Percentiles rank a stretch among this genome's conserved stretches.
Conservation (phyloP, 257 asterid species). For the Forsythia viridissima region DNA sequence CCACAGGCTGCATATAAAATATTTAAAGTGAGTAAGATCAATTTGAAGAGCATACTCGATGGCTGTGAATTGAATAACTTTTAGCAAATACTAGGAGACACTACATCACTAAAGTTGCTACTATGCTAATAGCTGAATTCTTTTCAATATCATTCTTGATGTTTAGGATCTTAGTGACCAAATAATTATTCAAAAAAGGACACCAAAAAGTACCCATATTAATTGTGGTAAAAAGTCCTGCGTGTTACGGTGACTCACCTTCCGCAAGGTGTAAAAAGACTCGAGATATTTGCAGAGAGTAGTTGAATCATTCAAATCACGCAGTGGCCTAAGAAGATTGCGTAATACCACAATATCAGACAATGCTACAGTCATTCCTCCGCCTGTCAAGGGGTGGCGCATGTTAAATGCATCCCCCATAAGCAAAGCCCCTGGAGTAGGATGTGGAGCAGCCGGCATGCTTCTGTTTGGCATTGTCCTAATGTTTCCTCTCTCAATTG, state of each 20-base stretch:
- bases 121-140: neutral
- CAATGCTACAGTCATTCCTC: constrained; percentile 73
- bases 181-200: neutral
- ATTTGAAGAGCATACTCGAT: neutral
- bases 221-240: neutral
- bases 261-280: constrained; percentile 61
- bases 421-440: constrained; percentile 65
- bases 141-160: neutral
- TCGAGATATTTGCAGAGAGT: constrained; percentile 53
- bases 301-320: constrained; percentile 44
- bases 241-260: constrained; percentile 33
- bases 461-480: constrained; percentile 70
- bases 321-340: constrained; percentile 55
- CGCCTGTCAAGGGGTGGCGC: constrained; percentile 76
- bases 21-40: neutral
- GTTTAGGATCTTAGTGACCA: neutral
- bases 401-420: constrained; percentile 76
- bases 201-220: neutral
- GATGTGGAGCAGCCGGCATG: constrained; percentile 70
- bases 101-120: neutral
- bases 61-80: neutral
- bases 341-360: constrained; percentile 64
- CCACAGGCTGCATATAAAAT: constrained; percentile 51
- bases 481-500: constrained; percentile 56
- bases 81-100: neutral